These are phyloP conservation scores for Leersia perrieri DNA, from an alignment of 176 grass and related monocot species.

Conservation along the genomic window DNA sequence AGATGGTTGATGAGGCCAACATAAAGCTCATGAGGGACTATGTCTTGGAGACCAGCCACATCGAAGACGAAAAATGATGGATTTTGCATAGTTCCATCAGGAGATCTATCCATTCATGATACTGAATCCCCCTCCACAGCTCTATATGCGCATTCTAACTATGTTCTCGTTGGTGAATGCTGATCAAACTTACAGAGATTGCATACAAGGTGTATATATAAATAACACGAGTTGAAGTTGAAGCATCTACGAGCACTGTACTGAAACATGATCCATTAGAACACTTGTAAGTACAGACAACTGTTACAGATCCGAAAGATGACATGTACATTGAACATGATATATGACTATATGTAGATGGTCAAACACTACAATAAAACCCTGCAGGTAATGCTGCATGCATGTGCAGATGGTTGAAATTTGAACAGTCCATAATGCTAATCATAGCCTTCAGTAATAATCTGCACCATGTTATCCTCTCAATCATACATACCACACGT, in stretches of 20 bases:
- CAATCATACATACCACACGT: background rate
- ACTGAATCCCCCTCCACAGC: background rate
- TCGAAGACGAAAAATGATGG: conserved; percentile 53
- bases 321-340: background rate
- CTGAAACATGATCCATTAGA: background rate
- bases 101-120: background rate
- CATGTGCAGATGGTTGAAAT: background rate
- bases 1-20: conserved; percentile 94
- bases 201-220: background rate
- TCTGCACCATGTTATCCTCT: background rate
- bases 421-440: background rate
- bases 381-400: background rate
- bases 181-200: background rate
- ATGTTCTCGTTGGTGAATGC: background rate
- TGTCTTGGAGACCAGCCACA: conserved; percentile 79
- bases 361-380: conserved; percentile 12
- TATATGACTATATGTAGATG: background rate
- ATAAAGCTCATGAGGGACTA: conserved; percentile 87
- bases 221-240: background rate
- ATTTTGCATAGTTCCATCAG: background rate
- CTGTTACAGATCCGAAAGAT: background rate
- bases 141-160: background rate
- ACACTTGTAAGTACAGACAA: background rate
- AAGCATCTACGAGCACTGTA: background rate
- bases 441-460: background rate